Evolutionary conservation across 306 rosid genomes (phyloP), one percentile per base, ranked within the genome.

Genomic region (Carpinus fangiana): DNA sequence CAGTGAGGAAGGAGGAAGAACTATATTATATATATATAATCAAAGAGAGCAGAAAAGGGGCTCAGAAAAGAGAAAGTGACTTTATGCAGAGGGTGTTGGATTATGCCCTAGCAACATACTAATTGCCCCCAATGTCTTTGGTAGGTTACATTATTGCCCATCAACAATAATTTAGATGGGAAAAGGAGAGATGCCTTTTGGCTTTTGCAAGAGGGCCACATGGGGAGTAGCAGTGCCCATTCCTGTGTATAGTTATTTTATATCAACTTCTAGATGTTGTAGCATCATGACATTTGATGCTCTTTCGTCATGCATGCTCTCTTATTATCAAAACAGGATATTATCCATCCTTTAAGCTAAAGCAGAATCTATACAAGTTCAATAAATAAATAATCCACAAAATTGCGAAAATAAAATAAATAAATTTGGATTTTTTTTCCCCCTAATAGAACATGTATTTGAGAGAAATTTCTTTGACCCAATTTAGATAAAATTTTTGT

Each of bases 261-360:
- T 47, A 84, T 78, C 89, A 89, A 89, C 80, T 86, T 73, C 71
- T 70, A 68, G 78, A 69, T 81, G 88, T 73, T 83, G 65, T 52
- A 78, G 78, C 90, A 87, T 89, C 78, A 85, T 80, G 68, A 73
- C 88, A 82, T 73, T 86, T 87, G 75, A 80, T 84, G 78, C 50
- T 79, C 79, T 75, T 75, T 45, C 83, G 75, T 74, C 85, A 78
- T 77, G 74, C 85, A 78, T 77, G 74, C 45, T 68, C 74, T 82
- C 70, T 65, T 41, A 57, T 51, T 77, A 51, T 60, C 21, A 34
- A 73, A 79, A 66, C 70, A 71, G 64, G 59, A 79, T 59, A 82
- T 82, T 55, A 41, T 76, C 52, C 60, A 71, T 74, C 85, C 78
- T 84, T 86, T 56, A 43, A 76, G 46, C 87, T 86, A 73, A 77